Evolutionary conservation across 345 rosid species (phyloP).

Genomic region (Bruguiera sexangula): DNA sequence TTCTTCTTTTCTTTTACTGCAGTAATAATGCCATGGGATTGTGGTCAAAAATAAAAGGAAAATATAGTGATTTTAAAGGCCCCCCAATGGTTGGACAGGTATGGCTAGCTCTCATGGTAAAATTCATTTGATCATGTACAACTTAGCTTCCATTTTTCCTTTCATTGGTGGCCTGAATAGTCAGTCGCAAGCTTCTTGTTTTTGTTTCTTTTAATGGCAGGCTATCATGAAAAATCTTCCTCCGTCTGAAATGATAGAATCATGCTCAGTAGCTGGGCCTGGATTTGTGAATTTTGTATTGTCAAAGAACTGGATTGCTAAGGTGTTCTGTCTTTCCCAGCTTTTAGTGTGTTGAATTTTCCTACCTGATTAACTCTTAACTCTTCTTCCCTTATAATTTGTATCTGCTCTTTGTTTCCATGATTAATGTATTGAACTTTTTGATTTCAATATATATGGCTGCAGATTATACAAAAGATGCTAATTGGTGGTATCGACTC

Average conservation of each 20-base stretch:
- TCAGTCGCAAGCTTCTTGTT: background rate
- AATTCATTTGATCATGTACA: background rate
- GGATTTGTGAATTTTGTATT: slow-evolving; percentile 83
- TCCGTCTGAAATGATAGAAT: slow-evolving; percentile 70
- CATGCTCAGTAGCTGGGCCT: slow-evolving; percentile 85
- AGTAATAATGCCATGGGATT: slow-evolving; percentile 95
- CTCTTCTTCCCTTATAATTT: background rate
- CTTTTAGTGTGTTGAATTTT: background rate
- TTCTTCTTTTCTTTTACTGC: slow-evolving; percentile 15
- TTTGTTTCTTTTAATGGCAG: slow-evolving; percentile 32
- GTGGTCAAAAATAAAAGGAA: slow-evolving; percentile 70
- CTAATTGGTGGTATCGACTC: slow-evolving; percentile 71
- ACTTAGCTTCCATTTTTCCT: background rate
- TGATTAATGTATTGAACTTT: too few species aligned
- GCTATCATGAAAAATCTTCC: slow-evolving; percentile 74
- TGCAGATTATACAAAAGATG: slow-evolving; percentile 81
- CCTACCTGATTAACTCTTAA: background rate
- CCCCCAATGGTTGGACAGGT: slow-evolving; percentile 94
- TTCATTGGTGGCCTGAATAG: background rate
- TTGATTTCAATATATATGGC: slow-evolving; percentile 2
- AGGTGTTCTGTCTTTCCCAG: slow-evolving; percentile 42
- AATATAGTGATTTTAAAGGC: slow-evolving; percentile 53
- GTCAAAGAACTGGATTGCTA: slow-evolving; percentile 74
- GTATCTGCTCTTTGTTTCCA: background rate
- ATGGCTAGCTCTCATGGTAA: background rate